phyloP scores from a whole-genome alignment of 192 early-diverging fungal genomes.

The Rhizoclosmatium sp. region DNA sequence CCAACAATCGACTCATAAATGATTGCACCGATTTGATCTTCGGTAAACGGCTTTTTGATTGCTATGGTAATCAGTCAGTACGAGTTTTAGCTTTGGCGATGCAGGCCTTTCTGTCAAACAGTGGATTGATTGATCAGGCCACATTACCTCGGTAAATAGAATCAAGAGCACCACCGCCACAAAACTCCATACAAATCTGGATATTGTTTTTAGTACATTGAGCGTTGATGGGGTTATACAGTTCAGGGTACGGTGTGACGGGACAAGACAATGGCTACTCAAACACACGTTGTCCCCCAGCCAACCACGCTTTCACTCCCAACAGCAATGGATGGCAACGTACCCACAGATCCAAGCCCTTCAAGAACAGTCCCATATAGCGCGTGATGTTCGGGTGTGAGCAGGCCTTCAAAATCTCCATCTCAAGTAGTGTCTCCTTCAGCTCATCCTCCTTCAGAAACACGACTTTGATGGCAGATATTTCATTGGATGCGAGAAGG shows the following conservation, averaged over 20 bases:
- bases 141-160: conserved; percentile 63
- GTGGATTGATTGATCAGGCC: too few relatives aligned
- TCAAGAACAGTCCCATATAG: conserved; percentile 68
- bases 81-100: neutral
- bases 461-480: conserved; percentile 70
- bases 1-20: conserved; percentile 67
- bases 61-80: conserved; percentile 35
- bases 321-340: conserved; percentile 1
- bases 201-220: too few relatives aligned
- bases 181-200: conserved; percentile 73
- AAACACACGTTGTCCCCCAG: neutral
- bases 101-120: neutral
- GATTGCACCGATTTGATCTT: conserved; percentile 63
- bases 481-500: conserved; percentile 56
- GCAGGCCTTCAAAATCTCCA: conserved; percentile 69
- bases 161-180: conserved; percentile 67
- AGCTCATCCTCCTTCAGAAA: conserved; percentile 72
- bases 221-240: neutral
- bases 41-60: conserved; percentile 62
- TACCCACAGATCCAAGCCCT: conserved; percentile 72
- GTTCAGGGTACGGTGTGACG: neutral
- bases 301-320: neutral
- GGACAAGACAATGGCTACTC: neutral
- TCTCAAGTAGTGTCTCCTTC: conserved; percentile 71
- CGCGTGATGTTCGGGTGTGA: conserved; percentile 63